phyloP scores from a whole-genome alignment of 106 monocot genomes.

The Dioscorea dumetorum region DNA sequence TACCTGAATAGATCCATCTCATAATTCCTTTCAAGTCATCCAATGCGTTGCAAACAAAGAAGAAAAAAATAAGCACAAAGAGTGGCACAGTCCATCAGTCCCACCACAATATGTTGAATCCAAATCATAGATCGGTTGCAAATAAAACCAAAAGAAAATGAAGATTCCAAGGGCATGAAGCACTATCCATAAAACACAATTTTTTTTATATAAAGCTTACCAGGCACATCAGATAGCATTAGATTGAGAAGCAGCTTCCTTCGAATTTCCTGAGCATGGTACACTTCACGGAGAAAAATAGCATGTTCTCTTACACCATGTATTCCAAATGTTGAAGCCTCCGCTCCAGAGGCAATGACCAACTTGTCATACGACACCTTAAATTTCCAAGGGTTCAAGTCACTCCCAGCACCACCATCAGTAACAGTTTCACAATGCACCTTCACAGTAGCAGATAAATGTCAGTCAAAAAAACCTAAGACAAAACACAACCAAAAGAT shows the following conservation, averaged over 20 bases:
- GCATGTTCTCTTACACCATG: slow-evolving; percentile 83
- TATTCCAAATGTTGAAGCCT: slow-evolving; percentile 87
- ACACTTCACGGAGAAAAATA: slow-evolving; percentile 81
- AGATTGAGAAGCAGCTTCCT: slow-evolving; percentile 83
- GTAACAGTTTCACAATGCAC: slow-evolving; percentile 74
- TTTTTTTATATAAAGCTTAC: slow-evolving; percentile 14
- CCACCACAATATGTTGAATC: no score
- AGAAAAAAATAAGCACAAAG: no score
- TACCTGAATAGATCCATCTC: no score
- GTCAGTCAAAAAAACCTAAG: not conserved
- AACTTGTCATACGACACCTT: slow-evolving; percentile 86
- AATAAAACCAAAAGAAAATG: no score
- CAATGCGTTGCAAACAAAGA: no score
- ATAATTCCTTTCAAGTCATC: no score
- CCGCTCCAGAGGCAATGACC: slow-evolving; percentile 78
- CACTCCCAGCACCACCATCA: slow-evolving; percentile 22
- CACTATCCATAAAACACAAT: no score
- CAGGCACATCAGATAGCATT: slow-evolving; percentile 91
- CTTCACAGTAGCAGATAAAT: slow-evolving; percentile 6
- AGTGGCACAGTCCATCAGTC: no score
- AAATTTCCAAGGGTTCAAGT: slow-evolving; percentile 70
- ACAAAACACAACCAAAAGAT: not conserved
- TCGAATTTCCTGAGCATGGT: slow-evolving; percentile 90
- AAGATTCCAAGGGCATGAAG: no score
- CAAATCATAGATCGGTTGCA: no score